A percentile compares a stretch with the other conserved stretches of the same genome.
phyloP scores from a whole-genome alignment of 371 early-diverging fungal genomes.

The Mortierella sp. region DNA sequence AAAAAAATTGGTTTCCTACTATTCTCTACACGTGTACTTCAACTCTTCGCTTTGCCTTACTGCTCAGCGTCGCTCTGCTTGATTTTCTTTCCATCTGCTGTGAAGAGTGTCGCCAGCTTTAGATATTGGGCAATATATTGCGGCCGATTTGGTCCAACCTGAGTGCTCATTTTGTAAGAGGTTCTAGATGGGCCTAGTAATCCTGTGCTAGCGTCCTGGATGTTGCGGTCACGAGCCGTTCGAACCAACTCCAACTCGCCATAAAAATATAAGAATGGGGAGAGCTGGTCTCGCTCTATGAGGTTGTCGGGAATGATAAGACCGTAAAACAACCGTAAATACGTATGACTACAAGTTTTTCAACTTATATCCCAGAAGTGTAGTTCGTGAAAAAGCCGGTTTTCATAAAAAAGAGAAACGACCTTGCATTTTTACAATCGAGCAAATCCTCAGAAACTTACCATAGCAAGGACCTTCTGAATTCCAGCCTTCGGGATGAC shows the following conservation, averaged over 20 bases:
- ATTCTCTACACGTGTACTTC: too few relatives aligned
- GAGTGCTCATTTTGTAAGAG: conserved; percentile 4
- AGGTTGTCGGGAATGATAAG: too few relatives aligned
- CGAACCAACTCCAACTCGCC: conserved; percentile 36
- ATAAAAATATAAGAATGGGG: conserved; percentile 41
- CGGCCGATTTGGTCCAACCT: conserved; percentile 24
- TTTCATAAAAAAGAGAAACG: too few relatives aligned
- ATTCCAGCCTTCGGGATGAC: conserved; percentile 20
- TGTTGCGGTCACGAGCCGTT: conserved; percentile 26
- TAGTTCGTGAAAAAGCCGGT: background rate
- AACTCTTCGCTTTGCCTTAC: background rate
- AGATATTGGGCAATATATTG: conserved; percentile 19
- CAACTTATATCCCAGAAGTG: background rate
- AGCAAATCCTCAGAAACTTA: too few relatives aligned
- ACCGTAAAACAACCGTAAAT: too few relatives aligned
- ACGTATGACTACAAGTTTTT: background rate
- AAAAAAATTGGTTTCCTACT: too few relatives aligned
- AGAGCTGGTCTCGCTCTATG: conserved; percentile 17
- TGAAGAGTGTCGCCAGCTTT: conserved; percentile 3
- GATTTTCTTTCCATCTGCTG: too few relatives aligned
- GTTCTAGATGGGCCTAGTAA: background rate
- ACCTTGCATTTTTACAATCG: too few relatives aligned
- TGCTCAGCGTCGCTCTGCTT: conserved; percentile 1
- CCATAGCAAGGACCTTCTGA: conserved; percentile 35
- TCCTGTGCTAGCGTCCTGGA: background rate